Evolutionary conservation across 495 filamentous ascomycete genomes (phyloP), one percentile per base, ranked within the genome.

Genomic region (Aspergillus bridgeri): DNA sequence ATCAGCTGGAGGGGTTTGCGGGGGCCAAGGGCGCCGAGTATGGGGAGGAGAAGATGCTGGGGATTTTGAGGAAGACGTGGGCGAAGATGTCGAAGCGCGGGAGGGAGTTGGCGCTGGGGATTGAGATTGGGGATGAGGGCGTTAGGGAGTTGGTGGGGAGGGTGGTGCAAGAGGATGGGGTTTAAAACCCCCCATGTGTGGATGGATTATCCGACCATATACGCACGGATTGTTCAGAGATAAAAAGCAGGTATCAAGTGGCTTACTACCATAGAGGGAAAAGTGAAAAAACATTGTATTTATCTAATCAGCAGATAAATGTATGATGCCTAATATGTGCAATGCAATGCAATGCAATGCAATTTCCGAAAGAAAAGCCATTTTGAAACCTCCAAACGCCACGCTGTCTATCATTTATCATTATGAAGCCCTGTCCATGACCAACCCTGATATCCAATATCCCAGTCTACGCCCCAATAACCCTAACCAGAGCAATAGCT

Each of bases 41-140:
- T 81, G 66, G 84, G 80, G 89, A 92, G 72, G 87, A 83, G 52
- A 92, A 92, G 78, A 81, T 90, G 46, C 59, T 92, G 13, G 75
- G 65, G 13, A 91, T 94, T 58, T 67, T 94, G 71, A 69, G 75
- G 63, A 92, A 92, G 86, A 91, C 89, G 42, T 94, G 90, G 90
- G 86, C 60, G 48, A 94, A 94, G 81, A 92, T 94, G 89, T 82
- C 76, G 43, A 76, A 78, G 56, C 61, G 65, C 53, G 90, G 89
- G n/a, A 73, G 81, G 56, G 81, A 82, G 58, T 71, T 92, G 69
- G 90, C 90, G 24, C 65, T 90, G 62, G 65, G 75, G 68, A 83
- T 92, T 65, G 60, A 79, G 18, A 79, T 91, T 79, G 80, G 75
- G 55, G 87, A 81, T 52, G 69, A 79, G 60, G 83, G 33, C 1